A percentile compares a stretch with the other conserved stretches of the same genome.
Evolutionary conservation across 176 grass and related monocot genomes (phyloP).

Genomic region (Pontederia paniculata): DNA sequence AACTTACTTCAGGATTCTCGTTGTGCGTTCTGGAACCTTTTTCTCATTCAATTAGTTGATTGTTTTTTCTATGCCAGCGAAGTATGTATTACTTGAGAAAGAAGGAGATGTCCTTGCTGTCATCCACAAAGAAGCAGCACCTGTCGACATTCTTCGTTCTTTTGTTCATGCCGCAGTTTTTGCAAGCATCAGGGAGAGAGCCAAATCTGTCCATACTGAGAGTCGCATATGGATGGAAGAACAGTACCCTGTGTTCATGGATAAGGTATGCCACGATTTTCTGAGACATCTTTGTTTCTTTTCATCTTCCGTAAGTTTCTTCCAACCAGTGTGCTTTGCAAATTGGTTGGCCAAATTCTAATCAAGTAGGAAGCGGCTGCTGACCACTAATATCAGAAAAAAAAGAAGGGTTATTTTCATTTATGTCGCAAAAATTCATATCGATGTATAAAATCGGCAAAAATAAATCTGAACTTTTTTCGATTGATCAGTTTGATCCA

Average conservation of each 20-base stretch:
- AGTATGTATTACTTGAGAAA: slow-evolving; percentile 72
- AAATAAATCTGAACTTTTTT: too few species aligned
- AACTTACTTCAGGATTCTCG: not conserved
- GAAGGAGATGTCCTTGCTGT: slow-evolving; percentile 39
- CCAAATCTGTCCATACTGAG: slow-evolving; percentile 37
- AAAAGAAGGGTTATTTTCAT: too few species aligned
- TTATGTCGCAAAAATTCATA: too few species aligned
- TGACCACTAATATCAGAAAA: too few species aligned
- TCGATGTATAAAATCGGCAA: too few species aligned
- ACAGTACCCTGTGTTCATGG: slow-evolving; percentile 52
- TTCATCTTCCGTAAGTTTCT: not conserved
- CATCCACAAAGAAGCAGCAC: slow-evolving; percentile 69
- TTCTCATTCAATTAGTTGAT: slow-evolving; percentile 2
- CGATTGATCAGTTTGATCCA: too few species aligned
- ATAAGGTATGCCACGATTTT: slow-evolving; percentile 47
- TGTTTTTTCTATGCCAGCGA: slow-evolving; percentile 27
- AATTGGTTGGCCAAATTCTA: not conserved
- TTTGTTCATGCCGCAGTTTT: slow-evolving; percentile 64
- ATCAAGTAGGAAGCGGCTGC: not conserved
- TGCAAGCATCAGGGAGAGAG: slow-evolving; percentile 11
- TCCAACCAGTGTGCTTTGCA: not conserved
- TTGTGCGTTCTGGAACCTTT: not conserved
- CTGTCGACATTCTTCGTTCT: slow-evolving; percentile 63
- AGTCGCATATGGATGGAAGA: slow-evolving; percentile 58
- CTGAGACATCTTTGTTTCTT: not conserved